Evolutionary conservation across 441 rosid species (phyloP), one percentile per base, ranked within the genome.

Genomic region (Dalechampia spathulata): DNA sequence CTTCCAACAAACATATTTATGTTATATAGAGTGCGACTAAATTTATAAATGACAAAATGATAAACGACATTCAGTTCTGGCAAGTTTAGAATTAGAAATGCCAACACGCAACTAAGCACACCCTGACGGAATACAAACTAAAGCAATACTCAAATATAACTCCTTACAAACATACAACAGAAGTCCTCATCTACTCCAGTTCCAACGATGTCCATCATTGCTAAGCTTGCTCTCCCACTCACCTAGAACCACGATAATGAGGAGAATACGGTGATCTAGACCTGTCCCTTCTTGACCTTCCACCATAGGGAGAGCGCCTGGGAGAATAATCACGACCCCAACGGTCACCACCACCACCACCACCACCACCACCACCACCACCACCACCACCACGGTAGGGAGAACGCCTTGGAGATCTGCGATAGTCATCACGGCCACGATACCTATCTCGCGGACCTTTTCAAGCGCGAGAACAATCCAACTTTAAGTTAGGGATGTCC

Each of bases 201-300:
- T 27, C 50, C 60, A 48, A 40, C 8, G 34, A 49, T 51, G 34
- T 16, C 47, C 6, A 58, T 23, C 14, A 44, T 52, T 49, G 34
- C 73, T 52, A 40, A 57, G 56, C 65, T 60, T 23, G 17, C 22
- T 34, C 15, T 41, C 58, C 57, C 5, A 19, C 61, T 80, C 76
- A 88, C 62, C 91, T 70, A 44, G 81, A 66, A 48, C 87, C 78
- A 51, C 76, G 82, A 27, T 72, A 52, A 19, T 57, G 57, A 22
- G 67, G 55, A 40, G 67, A 61, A 51, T 70, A 61, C 21, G 95
- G 95, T 9, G 83, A 81, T 60, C 81, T 73, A 20, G 98, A 87
- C 21, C 91, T 65, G 10, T 83, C 95, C 82, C 94, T 79, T 76
- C 83, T 84, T 28, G 89, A 73, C 59, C 94, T 82, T 75, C 85